Percentiles rank a stretch among this genome's conserved stretches.
These are phyloP conservation scores for Salvia hispanica DNA, from an alignment of 257 asterid species.

Conservation along the genomic window DNA sequence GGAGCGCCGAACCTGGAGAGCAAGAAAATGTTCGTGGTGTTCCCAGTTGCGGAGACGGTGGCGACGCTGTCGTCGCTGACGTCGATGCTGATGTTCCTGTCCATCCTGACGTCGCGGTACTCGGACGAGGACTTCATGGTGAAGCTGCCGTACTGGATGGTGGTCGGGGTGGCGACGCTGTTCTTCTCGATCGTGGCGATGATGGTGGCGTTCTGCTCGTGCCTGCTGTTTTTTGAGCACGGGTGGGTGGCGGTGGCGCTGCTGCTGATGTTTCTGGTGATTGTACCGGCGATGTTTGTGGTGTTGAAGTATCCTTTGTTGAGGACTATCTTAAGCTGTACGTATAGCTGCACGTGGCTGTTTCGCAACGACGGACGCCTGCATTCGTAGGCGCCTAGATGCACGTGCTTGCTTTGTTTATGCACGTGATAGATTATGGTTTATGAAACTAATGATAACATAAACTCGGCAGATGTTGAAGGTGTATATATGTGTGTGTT, in stretches of 20 bases:
- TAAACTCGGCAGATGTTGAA: no score
- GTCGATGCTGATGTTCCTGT: conserved; percentile 41
- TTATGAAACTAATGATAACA: no score
- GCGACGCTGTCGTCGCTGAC: conserved; percentile 38
- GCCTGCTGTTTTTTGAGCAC: conserved; percentile 33
- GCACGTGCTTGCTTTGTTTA: no score
- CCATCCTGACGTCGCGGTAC: conserved; percentile 44
- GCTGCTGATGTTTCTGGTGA: conserved; percentile 15
- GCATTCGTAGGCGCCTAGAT: conserved; percentile 16
- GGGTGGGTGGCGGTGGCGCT: conserved; percentile 21
- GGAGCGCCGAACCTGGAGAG: conserved; percentile 31
- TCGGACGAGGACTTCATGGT: conserved; percentile 35
- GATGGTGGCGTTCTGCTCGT: conserved; percentile 35
- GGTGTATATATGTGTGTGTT: no score
- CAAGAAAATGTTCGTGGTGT: conserved; percentile 21
- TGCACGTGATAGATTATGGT: no score
- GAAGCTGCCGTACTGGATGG: conserved; percentile 39
- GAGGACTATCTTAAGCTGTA: conserved; percentile 27
- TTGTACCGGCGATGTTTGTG: conserved; percentile 34
- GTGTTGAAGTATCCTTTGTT: conserved; percentile 32
- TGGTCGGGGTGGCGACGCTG: conserved; percentile 36
- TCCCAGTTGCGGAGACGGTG: conserved; percentile 37
- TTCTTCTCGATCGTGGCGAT: conserved; percentile 41
- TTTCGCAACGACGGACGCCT: conserved; percentile 27
- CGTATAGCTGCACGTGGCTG: conserved; percentile 27